These are phyloP conservation scores for Cinnamomum micranthum DNA, from an alignment of 164 flowering plant genomes.

Conservation along the genomic window DNA sequence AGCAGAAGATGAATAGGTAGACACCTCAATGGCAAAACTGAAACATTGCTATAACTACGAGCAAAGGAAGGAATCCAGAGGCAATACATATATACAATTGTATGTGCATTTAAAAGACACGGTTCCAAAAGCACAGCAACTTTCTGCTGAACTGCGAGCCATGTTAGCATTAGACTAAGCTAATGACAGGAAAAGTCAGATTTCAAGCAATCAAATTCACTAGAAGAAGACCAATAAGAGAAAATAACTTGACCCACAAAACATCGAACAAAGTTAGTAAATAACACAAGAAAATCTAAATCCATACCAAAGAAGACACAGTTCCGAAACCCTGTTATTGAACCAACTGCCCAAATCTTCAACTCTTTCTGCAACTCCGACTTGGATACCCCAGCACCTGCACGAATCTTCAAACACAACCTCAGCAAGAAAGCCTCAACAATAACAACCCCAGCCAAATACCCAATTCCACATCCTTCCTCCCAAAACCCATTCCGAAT, in stretches of 20 bases:
- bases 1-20: no score
- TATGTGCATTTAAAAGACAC: no score
- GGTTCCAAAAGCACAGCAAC: no score
- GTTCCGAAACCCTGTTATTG: constrained; percentile 41
- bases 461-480: constrained; percentile 30
- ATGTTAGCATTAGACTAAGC: no score
- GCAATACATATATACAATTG: no score
- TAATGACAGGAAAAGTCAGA: background rate
- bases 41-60: no score
- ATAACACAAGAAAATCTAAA: background rate
- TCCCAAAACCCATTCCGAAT: constrained; percentile 28
- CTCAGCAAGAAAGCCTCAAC: constrained; percentile 52
- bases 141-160: no score
- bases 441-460: constrained; percentile 59
- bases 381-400: constrained; percentile 15
- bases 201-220: no score
- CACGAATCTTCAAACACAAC: constrained; percentile 29
- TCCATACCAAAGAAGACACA: constrained; percentile 49
- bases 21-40: no score
- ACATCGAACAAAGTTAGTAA: background rate
- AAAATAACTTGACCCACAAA: background rate
- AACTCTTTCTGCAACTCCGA: constrained; percentile 36
- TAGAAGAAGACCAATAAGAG: no score
- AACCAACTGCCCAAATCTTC: constrained; percentile 32
- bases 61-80: no score